Evolutionary conservation across 306 rosid genomes (phyloP).

Genomic region (Vigna unguiculata): DNA sequence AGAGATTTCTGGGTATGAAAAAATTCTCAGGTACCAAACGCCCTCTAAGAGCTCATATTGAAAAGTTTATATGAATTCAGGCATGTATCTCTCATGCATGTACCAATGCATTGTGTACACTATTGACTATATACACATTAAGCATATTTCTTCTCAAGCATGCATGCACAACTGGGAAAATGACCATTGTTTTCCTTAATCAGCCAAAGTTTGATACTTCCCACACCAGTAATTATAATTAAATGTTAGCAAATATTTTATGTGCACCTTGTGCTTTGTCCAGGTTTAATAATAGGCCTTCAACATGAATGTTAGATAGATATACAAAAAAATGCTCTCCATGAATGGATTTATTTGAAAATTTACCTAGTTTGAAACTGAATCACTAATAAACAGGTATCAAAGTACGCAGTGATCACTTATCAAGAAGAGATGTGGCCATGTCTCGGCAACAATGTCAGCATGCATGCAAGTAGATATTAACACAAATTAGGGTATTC

Average conservation of each 20-base stretch:
- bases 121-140: not conserved
- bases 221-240: not conserved
- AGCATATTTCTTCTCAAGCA: not conserved
- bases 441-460: slow-evolving; percentile 12
- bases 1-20: too few relatives aligned
- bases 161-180: slow-evolving; percentile 8
- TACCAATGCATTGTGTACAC: not conserved
- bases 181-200: not conserved
- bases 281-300: not conserved
- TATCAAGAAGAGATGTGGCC: not conserved
- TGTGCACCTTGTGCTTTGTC: slow-evolving; percentile 16
- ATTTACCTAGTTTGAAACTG: not conserved
- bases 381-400: slow-evolving; percentile 6
- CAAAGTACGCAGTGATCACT: not conserved
- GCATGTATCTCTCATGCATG: too few relatives aligned
- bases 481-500: slow-evolving; percentile 31
- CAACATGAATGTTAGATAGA: not conserved
- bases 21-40: too few relatives aligned
- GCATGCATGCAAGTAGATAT: slow-evolving; percentile 22
- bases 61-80: not conserved
- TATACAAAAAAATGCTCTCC: not conserved
- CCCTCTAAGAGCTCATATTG: not conserved
- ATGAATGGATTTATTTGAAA: slow-evolving; percentile 13
- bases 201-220: slow-evolving; percentile 5
- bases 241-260: slow-evolving; percentile 9